phyloP scores from a whole-genome alignment of 441 rosid species.

The Capsella rubella region DNA sequence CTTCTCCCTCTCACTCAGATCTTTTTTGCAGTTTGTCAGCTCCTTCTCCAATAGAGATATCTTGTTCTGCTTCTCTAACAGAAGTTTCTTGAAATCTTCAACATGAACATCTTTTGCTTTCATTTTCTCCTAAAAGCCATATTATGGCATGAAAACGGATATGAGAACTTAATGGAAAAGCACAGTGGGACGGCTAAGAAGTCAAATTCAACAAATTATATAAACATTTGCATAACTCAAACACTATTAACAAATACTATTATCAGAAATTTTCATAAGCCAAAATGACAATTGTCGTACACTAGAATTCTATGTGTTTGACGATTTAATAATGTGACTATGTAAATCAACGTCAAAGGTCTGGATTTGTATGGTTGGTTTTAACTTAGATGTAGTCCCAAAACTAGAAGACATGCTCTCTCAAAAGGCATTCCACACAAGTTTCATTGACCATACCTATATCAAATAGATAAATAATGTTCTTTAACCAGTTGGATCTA shows the following conservation, averaged over 20 bases:
- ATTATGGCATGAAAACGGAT: constrained; percentile 24
- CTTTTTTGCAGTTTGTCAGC: constrained; percentile 65
- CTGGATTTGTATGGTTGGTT: constrained; percentile 7
- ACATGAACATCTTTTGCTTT: constrained; percentile 70
- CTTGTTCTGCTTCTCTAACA: constrained; percentile 66
- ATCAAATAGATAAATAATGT: not conserved
- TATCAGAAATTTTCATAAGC: not conserved
- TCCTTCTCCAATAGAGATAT: constrained; percentile 76
- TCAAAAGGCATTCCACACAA: constrained; percentile 14
- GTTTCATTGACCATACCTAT: constrained; percentile 20
- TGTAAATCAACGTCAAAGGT: constrained; percentile 16
- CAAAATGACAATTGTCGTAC: constrained; percentile 21
- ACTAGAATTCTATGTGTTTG: not conserved
- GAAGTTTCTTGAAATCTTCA: constrained; percentile 58
- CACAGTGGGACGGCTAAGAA: not conserved
- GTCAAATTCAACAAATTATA: not conserved
- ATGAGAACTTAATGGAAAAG: constrained; percentile 1
- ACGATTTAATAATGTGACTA: constrained; percentile 11
- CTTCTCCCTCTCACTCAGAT: constrained; percentile 72
- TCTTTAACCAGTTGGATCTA: constrained; percentile 19
- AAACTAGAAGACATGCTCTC: constrained; percentile 18
- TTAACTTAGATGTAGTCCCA: not conserved
- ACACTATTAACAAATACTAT: constrained; percentile 15
- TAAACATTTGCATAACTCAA: constrained; percentile 6
- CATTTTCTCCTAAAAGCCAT: constrained; percentile 63